A percentile compares a stretch with the other conserved stretches of the same genome.
Evolutionary conservation across 805 yeast genomes (phyloP).

Genomic region (Nakazawaea peltata): DNA sequence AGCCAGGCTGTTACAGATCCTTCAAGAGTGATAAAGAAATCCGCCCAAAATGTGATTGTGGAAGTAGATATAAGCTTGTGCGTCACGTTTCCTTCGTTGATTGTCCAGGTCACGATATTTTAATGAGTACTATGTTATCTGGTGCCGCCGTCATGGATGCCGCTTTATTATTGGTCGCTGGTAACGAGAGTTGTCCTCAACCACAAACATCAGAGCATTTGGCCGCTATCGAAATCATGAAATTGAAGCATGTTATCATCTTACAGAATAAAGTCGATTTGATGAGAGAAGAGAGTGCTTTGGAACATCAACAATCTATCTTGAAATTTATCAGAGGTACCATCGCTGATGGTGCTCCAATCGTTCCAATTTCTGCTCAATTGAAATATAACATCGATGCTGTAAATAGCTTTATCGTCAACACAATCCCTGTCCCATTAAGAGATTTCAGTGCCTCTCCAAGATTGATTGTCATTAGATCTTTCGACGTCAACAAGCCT

Average conservation of each 20-base stretch:
- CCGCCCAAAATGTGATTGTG: constrained; percentile 84
- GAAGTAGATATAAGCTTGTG: constrained; percentile 80
- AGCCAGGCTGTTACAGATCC: constrained; percentile 92
- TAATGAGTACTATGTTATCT: constrained; percentile 99
- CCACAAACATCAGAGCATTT: constrained; percentile 99
- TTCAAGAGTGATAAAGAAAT: constrained; percentile 94
- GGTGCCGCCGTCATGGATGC: constrained; percentile 99
- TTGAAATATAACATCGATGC: constrained; percentile 98
- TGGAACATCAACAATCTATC: constrained; percentile 92
- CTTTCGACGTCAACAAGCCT: constrained; percentile 98
- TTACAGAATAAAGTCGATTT: constrained; percentile 97
- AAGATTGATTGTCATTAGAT: constrained; percentile 92
- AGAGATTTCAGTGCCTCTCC: constrained; percentile 94
- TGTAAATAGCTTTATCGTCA: constrained; percentile 92
- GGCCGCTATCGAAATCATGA: constrained; percentile 99
- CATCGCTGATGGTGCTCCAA: constrained; percentile 98
- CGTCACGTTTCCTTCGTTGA: constrained; percentile 99
- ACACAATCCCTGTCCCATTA: constrained; percentile 91
- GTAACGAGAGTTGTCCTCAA: constrained; percentile 99
- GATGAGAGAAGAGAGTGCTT: constrained; percentile 94
- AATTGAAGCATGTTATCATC: constrained; percentile 90
- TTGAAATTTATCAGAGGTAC: constrained; percentile 93
- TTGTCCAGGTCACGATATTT: constrained; percentile 99
- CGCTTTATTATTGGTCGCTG: constrained; percentile 90
- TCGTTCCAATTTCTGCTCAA: constrained; percentile 98